Conservation (phyloP, 176 grass and related monocot species). For the Pontederia crassipes region DNA sequence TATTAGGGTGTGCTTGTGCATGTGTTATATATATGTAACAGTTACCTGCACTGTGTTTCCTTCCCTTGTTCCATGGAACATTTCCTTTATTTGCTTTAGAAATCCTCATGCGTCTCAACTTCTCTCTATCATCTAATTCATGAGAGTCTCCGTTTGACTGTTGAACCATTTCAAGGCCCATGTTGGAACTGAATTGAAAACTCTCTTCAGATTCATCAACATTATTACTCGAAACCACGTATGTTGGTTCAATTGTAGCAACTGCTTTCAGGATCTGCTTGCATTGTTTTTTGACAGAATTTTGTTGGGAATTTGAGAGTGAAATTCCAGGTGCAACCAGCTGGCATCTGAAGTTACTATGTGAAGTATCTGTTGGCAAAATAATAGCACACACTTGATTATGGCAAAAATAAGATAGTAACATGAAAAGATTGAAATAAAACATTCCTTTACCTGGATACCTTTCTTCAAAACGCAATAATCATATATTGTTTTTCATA, state of each 20-base stretch:
- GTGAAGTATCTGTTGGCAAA: not conserved
- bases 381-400: not conserved
- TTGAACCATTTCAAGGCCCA: not conserved
- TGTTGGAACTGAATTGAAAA: not conserved
- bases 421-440: not conserved
- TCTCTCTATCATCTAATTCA: slow-evolving; percentile 58
- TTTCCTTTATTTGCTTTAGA: slow-evolving; percentile 87
- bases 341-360: not conserved
- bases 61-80: slow-evolving; percentile 93
- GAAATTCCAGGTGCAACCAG: not conserved
- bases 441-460: not conserved
- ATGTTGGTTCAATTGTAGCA: not conserved
- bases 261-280: not conserved
- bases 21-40: not conserved
- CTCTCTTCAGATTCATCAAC: not conserved
- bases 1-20: too few species aligned
- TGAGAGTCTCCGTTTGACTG: slow-evolving; percentile 12
- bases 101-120: slow-evolving; percentile 60
- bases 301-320: not conserved
- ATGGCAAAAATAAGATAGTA: not conserved
- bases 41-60: slow-evolving; percentile 73
- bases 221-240: not conserved
- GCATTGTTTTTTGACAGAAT: not conserved
- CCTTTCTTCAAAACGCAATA: too few species aligned
- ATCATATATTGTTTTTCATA: too few species aligned